Evolutionary conservation across 1,284 basidiomycete species (phyloP).

Genomic region (Phellopilus nigrolimitatus): DNA sequence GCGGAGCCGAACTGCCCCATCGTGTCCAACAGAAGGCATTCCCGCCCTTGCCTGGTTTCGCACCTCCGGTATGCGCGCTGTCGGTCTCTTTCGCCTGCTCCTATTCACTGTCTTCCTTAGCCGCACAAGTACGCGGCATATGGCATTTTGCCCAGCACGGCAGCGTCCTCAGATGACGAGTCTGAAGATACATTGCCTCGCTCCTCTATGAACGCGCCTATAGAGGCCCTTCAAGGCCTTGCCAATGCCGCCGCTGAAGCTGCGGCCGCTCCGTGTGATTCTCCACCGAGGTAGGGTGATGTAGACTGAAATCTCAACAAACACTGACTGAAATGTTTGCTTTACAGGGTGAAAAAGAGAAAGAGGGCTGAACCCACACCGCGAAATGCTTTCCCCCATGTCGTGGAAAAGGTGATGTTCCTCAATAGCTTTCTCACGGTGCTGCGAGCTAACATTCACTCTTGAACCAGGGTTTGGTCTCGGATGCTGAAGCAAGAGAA

Average conservation of each 20-base stretch:
- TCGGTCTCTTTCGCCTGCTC: slow-evolving; percentile 17
- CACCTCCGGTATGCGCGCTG: slow-evolving; percentile 61
- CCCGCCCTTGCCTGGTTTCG: slow-evolving; percentile 84
- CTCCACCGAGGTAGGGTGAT: slow-evolving; percentile 41
- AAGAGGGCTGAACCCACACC: slow-evolving; percentile 85
- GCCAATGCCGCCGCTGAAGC: slow-evolving; percentile 93
- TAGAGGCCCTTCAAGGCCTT: slow-evolving; percentile 87
- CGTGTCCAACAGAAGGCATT: slow-evolving; percentile 39
- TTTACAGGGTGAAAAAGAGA: slow-evolving; percentile 72
- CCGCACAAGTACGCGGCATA: slow-evolving; percentile 88
- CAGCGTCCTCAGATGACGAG: slow-evolving; percentile 83
- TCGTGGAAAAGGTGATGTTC: slow-evolving; percentile 66
- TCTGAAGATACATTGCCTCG: slow-evolving; percentile 82
- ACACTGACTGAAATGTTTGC: slow-evolving; percentile 8
- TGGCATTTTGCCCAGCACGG: slow-evolving; percentile 77
- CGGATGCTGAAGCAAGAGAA: slow-evolving; percentile 73
- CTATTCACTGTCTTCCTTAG: slow-evolving; percentile 34
- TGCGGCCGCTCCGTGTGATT: slow-evolving; percentile 61
- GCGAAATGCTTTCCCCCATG: slow-evolving; percentile 78
- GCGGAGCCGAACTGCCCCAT: slow-evolving; percentile 11
- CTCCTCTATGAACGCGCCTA: slow-evolving; percentile 81
- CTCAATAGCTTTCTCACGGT: slow-evolving; percentile 1
- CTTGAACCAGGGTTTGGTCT: slow-evolving; percentile 60
- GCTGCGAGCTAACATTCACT: slow-evolving; percentile 6
- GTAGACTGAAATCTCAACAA: slow-evolving; percentile 11